Evolutionary conservation across 148 eudicot species (phyloP).

Genomic region (Fallopia convolvulus): DNA sequence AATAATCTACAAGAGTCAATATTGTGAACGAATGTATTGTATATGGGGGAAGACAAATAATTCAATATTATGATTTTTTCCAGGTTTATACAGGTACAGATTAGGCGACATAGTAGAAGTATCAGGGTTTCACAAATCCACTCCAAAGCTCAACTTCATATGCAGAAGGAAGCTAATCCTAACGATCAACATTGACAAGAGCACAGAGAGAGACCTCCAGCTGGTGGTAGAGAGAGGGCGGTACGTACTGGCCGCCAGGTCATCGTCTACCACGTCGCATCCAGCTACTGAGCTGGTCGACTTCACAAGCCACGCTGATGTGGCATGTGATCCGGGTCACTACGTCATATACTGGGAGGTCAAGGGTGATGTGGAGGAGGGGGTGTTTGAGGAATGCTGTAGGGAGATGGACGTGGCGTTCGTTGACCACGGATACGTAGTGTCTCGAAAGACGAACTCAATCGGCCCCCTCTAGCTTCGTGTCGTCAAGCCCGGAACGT

Average conservation of each 20-base stretch:
- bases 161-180: constrained; percentile 67
- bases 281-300: constrained; percentile 52
- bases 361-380: constrained; percentile 46
- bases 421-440: constrained; percentile 59
- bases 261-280: background rate
- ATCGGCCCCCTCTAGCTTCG: constrained; percentile 68
- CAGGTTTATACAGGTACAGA: constrained; percentile 72
- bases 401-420: constrained; percentile 58
- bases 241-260: constrained; percentile 22
- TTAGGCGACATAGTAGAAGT: constrained; percentile 78
- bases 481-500: constrained; percentile 53
- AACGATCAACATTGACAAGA: constrained; percentile 74
- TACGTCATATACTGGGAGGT: constrained; percentile 74
- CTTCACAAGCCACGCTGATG: constrained; percentile 70
- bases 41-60: too few relatives aligned
- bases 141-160: constrained; percentile 60
- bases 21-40: too few relatives aligned
- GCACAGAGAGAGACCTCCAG: constrained; percentile 78
- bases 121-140: constrained; percentile 42
- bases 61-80: background rate
- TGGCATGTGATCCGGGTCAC: constrained; percentile 51
- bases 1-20: too few relatives aligned
- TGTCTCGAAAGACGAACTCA: constrained; percentile 45
- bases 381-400: constrained; percentile 42
- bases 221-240: constrained; percentile 52